Conservation (phyloP, 805 yeast genomes). For the Candida coleopterorum region DNA sequence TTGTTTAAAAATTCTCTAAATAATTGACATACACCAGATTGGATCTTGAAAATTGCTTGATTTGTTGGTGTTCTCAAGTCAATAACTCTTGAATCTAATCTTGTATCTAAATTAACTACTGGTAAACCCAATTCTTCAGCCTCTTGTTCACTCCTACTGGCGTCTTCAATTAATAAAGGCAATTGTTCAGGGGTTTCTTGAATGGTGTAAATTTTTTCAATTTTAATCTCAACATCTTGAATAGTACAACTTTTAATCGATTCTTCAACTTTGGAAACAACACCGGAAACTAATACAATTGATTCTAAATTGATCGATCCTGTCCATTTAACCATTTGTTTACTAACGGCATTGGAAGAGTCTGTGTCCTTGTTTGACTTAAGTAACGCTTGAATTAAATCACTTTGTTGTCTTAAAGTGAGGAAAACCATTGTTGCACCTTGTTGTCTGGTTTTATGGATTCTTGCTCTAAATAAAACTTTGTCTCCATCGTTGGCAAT, state of each 20-base stretch:
- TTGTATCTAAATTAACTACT: constrained; percentile 91
- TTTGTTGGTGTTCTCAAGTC: constrained; percentile 96
- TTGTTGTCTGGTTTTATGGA: constrained; percentile 90
- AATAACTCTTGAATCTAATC: constrained; percentile 91
- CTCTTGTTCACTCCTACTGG: constrained; percentile 89
- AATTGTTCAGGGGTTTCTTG: constrained; percentile 88
- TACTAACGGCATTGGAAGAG: constrained; percentile 50
- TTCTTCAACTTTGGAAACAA: constrained; percentile 78
- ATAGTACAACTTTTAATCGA: constrained; percentile 86
- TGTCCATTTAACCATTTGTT: constrained; percentile 97
- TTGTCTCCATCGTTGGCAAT: constrained; percentile 67
- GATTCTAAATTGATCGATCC: constrained; percentile 81
- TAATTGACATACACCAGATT: constrained; percentile 80
- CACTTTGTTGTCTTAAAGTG: constrained; percentile 86
- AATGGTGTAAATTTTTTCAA: constrained; percentile 68
- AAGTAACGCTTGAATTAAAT: constrained; percentile 77
- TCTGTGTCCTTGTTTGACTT: constrained; percentile 64
- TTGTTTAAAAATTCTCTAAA: constrained; percentile 81
- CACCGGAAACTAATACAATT: constrained; percentile 87
- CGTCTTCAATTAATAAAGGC: constrained; percentile 95
- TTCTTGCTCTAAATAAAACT: constrained; percentile 87
- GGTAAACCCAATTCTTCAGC: constrained; percentile 91
- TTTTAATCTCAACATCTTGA: constrained; percentile 81
- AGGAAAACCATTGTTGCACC: constrained; percentile 92
- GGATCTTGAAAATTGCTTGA: constrained; percentile 94